A percentile compares a stretch with the other conserved stretches of the same genome.
These are phyloP conservation scores for Nephelium lappaceum DNA, from an alignment of 345 rosid genomes.

Conservation along the genomic window DNA sequence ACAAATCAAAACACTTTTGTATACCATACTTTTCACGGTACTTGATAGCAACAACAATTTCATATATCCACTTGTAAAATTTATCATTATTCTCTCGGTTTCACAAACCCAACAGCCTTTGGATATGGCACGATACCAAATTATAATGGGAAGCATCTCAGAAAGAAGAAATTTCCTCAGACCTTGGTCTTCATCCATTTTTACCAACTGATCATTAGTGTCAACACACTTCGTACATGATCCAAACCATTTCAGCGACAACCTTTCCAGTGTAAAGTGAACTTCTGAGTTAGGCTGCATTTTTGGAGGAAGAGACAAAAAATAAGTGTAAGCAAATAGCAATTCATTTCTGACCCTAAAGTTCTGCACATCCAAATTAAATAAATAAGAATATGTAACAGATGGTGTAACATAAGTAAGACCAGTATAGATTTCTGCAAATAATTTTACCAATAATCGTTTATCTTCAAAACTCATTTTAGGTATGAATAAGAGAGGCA, in stretches of 20 bases:
- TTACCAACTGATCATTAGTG: too few relatives aligned
- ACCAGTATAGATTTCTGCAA: neutral
- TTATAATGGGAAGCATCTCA: neutral
- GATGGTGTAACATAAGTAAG: neutral
- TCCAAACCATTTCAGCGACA: slow-evolving; percentile 93
- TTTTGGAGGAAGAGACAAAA: slow-evolving; percentile 6
- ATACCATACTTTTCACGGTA: neutral
- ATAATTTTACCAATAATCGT: neutral
- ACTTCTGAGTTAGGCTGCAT: slow-evolving; percentile 69
- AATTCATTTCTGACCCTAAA: neutral
- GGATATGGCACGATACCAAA: neutral
- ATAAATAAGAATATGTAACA: neutral
- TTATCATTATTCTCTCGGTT: neutral
- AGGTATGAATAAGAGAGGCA: neutral
- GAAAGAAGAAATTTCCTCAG: slow-evolving; percentile 13
- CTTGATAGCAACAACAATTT: neutral
- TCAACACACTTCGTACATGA: slow-evolving; percentile 71
- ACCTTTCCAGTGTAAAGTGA: slow-evolving; percentile 94
- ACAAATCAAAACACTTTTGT: neutral
- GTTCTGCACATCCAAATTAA: neutral
- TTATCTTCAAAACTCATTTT: neutral
- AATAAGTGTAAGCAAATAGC: neutral
- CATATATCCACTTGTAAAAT: neutral
- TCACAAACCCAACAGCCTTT: neutral
- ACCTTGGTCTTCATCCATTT: slow-evolving; percentile 78